These are phyloP conservation scores for Cystobasidium ongulense DNA, from an alignment of 768 basidiomycete genomes.

Conservation along the genomic window DNA sequence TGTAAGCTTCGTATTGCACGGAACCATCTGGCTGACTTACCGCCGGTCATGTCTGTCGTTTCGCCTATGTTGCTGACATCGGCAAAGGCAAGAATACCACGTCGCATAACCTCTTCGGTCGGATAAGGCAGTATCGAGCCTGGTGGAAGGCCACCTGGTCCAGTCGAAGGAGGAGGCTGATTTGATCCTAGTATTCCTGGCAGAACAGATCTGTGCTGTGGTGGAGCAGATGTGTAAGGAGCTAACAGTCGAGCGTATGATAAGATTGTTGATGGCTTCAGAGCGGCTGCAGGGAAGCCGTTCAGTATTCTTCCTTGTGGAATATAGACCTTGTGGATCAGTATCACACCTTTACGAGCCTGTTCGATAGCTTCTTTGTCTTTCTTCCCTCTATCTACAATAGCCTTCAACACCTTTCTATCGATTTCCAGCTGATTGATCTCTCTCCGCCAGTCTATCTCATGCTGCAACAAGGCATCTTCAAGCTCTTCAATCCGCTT, in stretches of 20 bases:
- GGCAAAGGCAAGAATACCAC: conserved; percentile 36
- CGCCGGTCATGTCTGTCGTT: conserved; percentile 36
- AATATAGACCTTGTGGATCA: neutral
- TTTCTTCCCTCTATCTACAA: conserved; percentile 9
- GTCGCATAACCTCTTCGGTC: conserved; percentile 38
- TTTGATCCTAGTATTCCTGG: neutral
- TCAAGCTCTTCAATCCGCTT: conserved; percentile 1
- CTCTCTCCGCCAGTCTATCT: conserved; percentile 12
- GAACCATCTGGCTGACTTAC: neutral
- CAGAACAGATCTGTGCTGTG: neutral
- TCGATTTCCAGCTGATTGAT: conserved; percentile 7
- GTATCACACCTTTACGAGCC: conserved; percentile 12
- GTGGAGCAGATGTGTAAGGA: conserved; percentile 39
- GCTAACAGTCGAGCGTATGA: conserved; percentile 38
- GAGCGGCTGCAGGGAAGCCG: neutral
- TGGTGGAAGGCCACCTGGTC: conserved; percentile 16
- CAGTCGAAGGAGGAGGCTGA: conserved; percentile 30
- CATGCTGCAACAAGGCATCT: conserved; percentile 9
- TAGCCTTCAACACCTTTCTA: neutral
- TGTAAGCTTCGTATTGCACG: neutral
- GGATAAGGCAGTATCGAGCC: conserved; percentile 40
- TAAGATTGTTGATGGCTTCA: conserved; percentile 27
- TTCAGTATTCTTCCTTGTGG: neutral
- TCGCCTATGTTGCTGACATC: conserved; percentile 31
- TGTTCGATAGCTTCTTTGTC: conserved; percentile 4